Base-by-base conservation (phyloP, 306 rosid species). In the Gastrolobium villosum region DNA sequence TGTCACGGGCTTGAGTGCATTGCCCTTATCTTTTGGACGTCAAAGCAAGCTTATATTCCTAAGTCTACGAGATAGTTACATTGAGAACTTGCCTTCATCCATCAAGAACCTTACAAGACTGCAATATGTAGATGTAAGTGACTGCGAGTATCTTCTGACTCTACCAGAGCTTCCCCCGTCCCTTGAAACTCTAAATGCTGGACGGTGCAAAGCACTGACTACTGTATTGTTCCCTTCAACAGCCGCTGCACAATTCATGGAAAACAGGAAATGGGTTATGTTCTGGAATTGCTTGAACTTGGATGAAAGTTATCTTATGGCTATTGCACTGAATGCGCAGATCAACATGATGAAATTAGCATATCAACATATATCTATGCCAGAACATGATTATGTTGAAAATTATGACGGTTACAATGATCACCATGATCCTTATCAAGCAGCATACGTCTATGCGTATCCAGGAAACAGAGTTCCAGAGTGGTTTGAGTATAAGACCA, bases 211-310 rank as follows among this genome's bases (percentile, higher is more conserved):
- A 9, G 66, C 75, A 55, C 36, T 77, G 9, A 37, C 34, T 59
- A 44, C 44, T 3, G 60, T 77, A 30, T 13, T 5, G 40, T 55
- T 77, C 67, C 67, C 36, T 32, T 77, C 59, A 31, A 14, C 28
- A 0, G 14, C 32, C 20, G 15, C 3, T 52, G 45, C 52, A 41
- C 81, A 76, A 40, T 26, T 53, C 0, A 5, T n/a, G 48, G 66
- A 77, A 50, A 77, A 41, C 0, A 52, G 2, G 37, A 65, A 41
- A 77, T 26, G 0, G 5, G 41, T 75, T 37, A 9, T 0, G 1
- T 75, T 75, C n/a, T 62, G 30, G 81, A 52, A 64, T 65, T 77
- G 66, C 65, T 15, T 53, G 37, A 13, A 41, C 10, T 31, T 77
- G 53, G 64, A 53, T 10, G 20, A 52, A 26, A 14, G 8, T 53